phyloP scores from a whole-genome alignment of 768 basidiomycete species.

The Calocybe indica region DNA sequence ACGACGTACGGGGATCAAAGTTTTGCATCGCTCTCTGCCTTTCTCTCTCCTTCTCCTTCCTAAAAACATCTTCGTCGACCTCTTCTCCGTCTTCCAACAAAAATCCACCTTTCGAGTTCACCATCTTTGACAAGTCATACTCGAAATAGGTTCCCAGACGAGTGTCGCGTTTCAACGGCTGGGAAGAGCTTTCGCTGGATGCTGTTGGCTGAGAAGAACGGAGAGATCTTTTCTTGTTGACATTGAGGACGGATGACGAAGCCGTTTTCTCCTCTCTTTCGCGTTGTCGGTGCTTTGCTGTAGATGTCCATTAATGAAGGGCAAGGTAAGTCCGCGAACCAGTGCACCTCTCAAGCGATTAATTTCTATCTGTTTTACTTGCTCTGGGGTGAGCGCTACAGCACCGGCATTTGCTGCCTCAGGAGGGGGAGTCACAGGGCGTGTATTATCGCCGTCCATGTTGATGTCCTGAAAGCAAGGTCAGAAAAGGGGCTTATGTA shows the following conservation, averaged over 20 bases:
- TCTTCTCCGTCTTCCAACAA: conserved; percentile 85
- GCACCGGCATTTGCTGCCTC: conserved; percentile 7
- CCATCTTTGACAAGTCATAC: conserved; percentile 95
- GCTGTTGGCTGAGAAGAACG: conserved; percentile 52
- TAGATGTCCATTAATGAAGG: not conserved
- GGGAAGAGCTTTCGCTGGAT: conserved; percentile 39
- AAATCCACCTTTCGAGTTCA: conserved; percentile 95
- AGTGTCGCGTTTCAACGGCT: conserved; percentile 63
- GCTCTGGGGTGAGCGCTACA: conserved; percentile 54
- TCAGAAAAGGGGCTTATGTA: no score
- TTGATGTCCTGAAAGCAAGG: no score
- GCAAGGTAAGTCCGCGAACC: not conserved
- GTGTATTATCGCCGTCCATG: no score
- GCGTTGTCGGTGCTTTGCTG: conserved; percentile 74
- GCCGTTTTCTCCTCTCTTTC: conserved; percentile 52
- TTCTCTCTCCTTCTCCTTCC: conserved; percentile 81
- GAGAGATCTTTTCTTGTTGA: conserved; percentile 74
- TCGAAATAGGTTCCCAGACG: conserved; percentile 91
- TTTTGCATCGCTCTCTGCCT: conserved; percentile 70
- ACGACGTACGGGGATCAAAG: conserved; percentile 60
- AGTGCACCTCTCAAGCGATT: conserved; percentile 70
- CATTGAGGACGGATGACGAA: conserved; percentile 43
- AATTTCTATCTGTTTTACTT: conserved; percentile 66
- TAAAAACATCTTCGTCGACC: conserved; percentile 64
- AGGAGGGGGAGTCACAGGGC: not conserved